Conservation (phyloP, 768 basidiomycete species). For the Strobilomyces dryophilus region DNA sequence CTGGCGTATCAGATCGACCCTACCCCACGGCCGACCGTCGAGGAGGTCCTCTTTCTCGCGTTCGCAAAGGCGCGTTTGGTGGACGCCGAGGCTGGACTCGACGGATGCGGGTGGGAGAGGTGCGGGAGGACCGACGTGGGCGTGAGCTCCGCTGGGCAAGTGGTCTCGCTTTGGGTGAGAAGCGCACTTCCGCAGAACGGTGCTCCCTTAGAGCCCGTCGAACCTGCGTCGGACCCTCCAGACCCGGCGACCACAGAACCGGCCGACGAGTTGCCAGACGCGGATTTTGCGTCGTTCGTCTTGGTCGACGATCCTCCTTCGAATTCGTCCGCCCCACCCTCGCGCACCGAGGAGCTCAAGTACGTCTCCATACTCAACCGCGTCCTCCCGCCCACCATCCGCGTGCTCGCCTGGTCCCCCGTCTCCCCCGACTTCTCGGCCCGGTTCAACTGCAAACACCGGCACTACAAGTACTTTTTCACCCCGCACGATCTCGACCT, state of each 20-base stretch:
- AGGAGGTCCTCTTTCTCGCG: slow-evolving; percentile 79
- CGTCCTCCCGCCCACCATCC: slow-evolving; percentile 84
- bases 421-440: slow-evolving; percentile 77
- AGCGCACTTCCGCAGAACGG: slow-evolving; percentile 47
- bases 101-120: slow-evolving; percentile 86
- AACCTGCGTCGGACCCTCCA: slow-evolving; percentile 6
- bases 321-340: slow-evolving; percentile 26
- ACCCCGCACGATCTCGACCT: slow-evolving; percentile 63
- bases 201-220: neutral
- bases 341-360: slow-evolving; percentile 51
- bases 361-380: slow-evolving; percentile 83
- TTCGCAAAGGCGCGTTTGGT: slow-evolving; percentile 75
- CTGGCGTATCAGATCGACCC: slow-evolving; percentile 73
- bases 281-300: slow-evolving; percentile 27
- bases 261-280: slow-evolving; percentile 2
- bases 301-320: slow-evolving; percentile 38
- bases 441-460: slow-evolving; percentile 77
- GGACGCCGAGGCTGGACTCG: slow-evolving; percentile 65
- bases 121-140: slow-evolving; percentile 96
- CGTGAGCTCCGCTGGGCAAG: slow-evolving; percentile 92
- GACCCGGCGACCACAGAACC: neutral
- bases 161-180: slow-evolving; percentile 85
- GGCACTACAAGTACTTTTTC: slow-evolving; percentile 99
- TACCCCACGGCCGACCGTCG: slow-evolving; percentile 85
- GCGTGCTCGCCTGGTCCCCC: slow-evolving; percentile 92